These are phyloP conservation scores for Verticillium klebahnii DNA, from an alignment of 2,329 filamentous ascomycete species.

Conservation along the genomic window DNA sequence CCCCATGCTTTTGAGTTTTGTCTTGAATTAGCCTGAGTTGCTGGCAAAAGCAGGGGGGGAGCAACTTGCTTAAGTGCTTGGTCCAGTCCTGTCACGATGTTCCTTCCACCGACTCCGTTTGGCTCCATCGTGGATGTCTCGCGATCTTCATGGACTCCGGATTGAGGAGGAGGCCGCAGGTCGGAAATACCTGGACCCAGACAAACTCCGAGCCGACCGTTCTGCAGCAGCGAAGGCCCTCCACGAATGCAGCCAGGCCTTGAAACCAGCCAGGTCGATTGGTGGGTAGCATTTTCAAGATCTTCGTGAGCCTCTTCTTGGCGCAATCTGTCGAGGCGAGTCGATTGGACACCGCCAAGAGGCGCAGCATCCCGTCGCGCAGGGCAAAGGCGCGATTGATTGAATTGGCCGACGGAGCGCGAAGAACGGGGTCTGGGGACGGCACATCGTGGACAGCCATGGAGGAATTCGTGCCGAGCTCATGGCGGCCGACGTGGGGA, in stretches of 20 bases:
- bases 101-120: background rate
- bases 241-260: background rate
- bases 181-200: background rate
- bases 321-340: background rate
- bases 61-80: background rate
- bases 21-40: background rate
- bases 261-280: background rate
- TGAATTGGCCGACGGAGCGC: background rate
- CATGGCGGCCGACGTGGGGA: background rate
- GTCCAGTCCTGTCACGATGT: background rate
- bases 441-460: background rate
- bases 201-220: background rate
- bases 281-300: background rate
- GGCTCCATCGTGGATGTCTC: background rate
- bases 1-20: background rate
- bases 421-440: background rate
- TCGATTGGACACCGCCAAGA: background rate
- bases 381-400: background rate
- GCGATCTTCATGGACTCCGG: background rate
- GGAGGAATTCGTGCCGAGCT: background rate
- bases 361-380: background rate
- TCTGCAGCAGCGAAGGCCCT: background rate
- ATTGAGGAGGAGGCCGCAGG: background rate
- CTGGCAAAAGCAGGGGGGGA: background rate
- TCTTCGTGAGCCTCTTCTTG: background rate